These are phyloP conservation scores for Inonotus hispidus DNA, from an alignment of 1,284 basidiomycete genomes.

Conservation along the genomic window DNA sequence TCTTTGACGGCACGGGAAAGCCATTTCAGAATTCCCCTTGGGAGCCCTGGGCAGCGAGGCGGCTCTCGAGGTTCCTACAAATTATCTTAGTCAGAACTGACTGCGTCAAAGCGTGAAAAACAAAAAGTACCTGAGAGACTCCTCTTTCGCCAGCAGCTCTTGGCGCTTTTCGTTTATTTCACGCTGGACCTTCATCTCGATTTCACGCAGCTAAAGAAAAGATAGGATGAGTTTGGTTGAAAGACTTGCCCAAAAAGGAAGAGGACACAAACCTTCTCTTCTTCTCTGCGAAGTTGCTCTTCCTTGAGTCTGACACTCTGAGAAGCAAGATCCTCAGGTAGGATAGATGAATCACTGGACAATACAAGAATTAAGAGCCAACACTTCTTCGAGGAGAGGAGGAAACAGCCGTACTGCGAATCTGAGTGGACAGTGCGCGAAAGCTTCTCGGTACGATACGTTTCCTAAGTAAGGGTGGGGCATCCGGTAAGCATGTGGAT, in stretches of 20 bases:
- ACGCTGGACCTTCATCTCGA: conserved; percentile 96
- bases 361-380: conserved; percentile 16
- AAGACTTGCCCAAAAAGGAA: not conserved
- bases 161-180: conserved; percentile 99
- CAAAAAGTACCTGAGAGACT: conserved; percentile 67
- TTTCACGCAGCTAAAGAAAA: conserved; percentile 77
- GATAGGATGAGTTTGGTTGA: conserved; percentile 11
- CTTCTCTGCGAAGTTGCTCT: conserved; percentile 95
- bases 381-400: conserved; percentile 17
- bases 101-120: not conserved
- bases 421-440: conserved; percentile 89
- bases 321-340: conserved; percentile 93
- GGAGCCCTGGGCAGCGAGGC: conserved; percentile 80
- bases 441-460: conserved; percentile 97
- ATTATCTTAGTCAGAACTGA: conserved; percentile 16
- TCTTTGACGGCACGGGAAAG: not conserved
- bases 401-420: conserved; percentile 51
- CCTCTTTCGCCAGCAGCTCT: conserved; percentile 91
- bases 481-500: conserved; percentile 19
- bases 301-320: conserved; percentile 97
- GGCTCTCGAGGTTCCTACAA: conserved; percentile 79
- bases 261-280: conserved; percentile 70
- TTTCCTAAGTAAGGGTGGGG: conserved; percentile 66
- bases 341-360: conserved; percentile 78
- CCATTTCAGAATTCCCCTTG: conserved; percentile 28